phyloP scores from a whole-genome alignment of 2,329 filamentous ascomycete genomes.

The Trichoderma polysporum region DNA sequence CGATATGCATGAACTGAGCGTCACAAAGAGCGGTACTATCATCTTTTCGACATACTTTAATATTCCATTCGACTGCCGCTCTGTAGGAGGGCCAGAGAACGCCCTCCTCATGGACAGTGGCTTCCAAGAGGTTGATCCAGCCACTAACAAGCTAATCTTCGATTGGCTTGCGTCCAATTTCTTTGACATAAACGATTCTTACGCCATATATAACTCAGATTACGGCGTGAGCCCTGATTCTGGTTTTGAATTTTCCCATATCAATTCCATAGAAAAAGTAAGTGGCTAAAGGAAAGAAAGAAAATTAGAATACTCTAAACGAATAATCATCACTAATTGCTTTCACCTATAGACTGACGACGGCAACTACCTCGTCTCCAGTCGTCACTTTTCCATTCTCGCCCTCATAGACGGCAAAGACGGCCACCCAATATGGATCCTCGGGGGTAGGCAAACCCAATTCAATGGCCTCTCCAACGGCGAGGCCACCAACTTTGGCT shows the following conservation, averaged over 20 bases:
- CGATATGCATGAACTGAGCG: constrained; percentile 22
- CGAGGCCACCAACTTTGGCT: constrained; percentile 7
- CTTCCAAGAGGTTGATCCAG: constrained; percentile 1
- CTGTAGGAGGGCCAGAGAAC: background rate
- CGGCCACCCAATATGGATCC: constrained; percentile 6
- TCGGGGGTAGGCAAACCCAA: background rate
- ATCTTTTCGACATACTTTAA: constrained; percentile 11
- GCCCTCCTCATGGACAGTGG: constrained; percentile 13
- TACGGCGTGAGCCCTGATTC: constrained; percentile 1
- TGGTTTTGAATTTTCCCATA: constrained; percentile 9
- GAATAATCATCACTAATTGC: background rate
- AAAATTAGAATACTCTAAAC: background rate
- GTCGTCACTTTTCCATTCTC: constrained; percentile 2
- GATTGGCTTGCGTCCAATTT: background rate
- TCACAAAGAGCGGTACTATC: background rate
- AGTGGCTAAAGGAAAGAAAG: background rate
- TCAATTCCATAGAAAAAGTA: constrained; percentile 2
- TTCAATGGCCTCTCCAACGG: constrained; percentile 3
- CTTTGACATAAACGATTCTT: background rate
- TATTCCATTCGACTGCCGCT: background rate
- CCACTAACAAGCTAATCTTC: background rate
- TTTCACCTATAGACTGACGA: background rate
- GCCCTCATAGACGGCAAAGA: background rate
- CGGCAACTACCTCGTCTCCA: constrained; percentile 11
- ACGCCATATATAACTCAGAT: background rate